Base-by-base conservation (phyloP, 768 basidiomycete genomes). In the Psilocybe cyanescens region DNA sequence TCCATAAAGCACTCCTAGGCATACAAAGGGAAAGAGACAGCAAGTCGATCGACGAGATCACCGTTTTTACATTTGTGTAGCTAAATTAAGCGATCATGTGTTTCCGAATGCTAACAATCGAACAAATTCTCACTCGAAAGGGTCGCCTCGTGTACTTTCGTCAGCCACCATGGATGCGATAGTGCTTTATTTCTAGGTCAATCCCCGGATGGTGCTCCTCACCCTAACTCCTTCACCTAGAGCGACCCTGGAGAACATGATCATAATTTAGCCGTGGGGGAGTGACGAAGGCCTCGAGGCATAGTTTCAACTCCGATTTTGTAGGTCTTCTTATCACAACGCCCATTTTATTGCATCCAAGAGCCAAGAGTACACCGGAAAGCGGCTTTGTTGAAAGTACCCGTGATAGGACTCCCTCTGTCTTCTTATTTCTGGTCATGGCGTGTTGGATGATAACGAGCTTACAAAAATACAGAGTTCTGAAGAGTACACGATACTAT, bases 71-170 rank as follows among this genome's bases (percentile, higher is more conserved):
- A 29, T 60, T 46, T 24, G 45, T 54, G 39, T 29, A 35, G 53
- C 35, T 55, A 50, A 60, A 48, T 60, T 60, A 50, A 37, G 46
- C 44, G 48, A 55, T 63, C 58, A 62, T 54, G 58, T 58, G 62
- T 44, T 28, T 30, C 37, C 35, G 24, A 39, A 53, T 9, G 17
- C 19, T 39, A 8, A 45, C 49, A 51, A 41, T 57, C 49, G 31
- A 14, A 41, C 50, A 24, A 37, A 19, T 53, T 57, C 41, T 50
- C 50, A 29, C 30, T 46, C 41, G 30, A 52, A 57, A 17, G 14
- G n/a, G n/a, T 19, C 37, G 60, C 60, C 56, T 57, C 60, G 60
- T 61, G 60, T 44, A 11, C 41, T 17, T 46, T 44, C 19, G 19
- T 52, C 39, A 39, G 47, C 48, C 19, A 44, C 6, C 9, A 6